A percentile compares a stretch with the other conserved stretches of the same genome.
Conservation (phyloP, 2,329 filamentous ascomycete genomes). For the Thyridium curvatum region DNA sequence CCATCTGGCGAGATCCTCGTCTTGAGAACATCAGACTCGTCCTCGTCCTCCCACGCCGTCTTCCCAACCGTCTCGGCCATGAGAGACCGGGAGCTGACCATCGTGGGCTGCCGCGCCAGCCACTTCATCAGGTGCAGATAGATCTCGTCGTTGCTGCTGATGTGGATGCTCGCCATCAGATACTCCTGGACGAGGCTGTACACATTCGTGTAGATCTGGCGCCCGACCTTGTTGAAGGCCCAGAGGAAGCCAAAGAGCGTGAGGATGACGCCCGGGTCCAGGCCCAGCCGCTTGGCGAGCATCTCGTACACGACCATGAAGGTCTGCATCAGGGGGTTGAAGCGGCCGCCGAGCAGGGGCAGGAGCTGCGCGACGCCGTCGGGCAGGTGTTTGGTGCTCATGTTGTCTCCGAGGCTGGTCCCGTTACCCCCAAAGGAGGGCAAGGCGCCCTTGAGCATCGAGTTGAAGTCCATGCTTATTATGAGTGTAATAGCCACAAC, state of each 20-base stretch:
- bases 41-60: constrained; percentile 52
- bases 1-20: constrained; percentile 28
- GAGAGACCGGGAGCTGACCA: constrained; percentile 44
- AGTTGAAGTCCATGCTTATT: constrained; percentile 17
- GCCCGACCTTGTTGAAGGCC: constrained; percentile 32
- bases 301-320: constrained; percentile 40
- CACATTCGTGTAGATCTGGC: constrained; percentile 24
- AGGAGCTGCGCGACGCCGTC: constrained; percentile 28
- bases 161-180: constrained; percentile 44
- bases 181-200: constrained; percentile 31
- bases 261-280: constrained; percentile 42
- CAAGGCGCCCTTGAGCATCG: constrained; percentile 6
- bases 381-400: constrained; percentile 8
- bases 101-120: constrained; percentile 45
- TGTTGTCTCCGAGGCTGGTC: constrained; percentile 9
- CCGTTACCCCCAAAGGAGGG: constrained; percentile 12
- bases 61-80: constrained; percentile 49
- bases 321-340: constrained; percentile 30
- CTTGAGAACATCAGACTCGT: constrained; percentile 32
- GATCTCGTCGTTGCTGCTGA: constrained; percentile 51
- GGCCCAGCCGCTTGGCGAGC: constrained; percentile 35
- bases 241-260: constrained; percentile 39
- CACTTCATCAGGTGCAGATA: constrained; percentile 54
- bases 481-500: too few species aligned
- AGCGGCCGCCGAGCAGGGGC: constrained; percentile 32